phyloP scores from a whole-genome alignment of 352 stramenopile species.

The Plasmopara viticola region DNA sequence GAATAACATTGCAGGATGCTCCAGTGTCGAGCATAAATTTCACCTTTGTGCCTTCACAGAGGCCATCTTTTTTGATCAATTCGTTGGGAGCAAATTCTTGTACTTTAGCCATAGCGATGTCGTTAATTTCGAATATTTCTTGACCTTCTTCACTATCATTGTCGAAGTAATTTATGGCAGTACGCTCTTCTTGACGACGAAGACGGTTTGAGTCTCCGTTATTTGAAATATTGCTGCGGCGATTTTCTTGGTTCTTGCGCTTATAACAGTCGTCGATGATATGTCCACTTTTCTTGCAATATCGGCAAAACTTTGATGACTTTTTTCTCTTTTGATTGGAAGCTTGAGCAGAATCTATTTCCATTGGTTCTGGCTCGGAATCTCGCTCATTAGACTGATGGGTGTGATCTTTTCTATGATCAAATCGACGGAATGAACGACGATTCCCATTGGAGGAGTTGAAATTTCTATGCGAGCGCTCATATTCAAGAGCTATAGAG shows the following conservation, averaged over 20 bases:
- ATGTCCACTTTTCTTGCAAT: background rate
- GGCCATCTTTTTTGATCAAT: slow-evolving; percentile 6
- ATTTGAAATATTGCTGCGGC: background rate
- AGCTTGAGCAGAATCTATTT: background rate
- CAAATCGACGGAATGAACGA: too few species aligned
- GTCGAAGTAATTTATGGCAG: background rate
- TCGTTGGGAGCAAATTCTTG: slow-evolving; percentile 2
- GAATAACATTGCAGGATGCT: slow-evolving; percentile 12
- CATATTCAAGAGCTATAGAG: background rate
- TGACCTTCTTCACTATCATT: background rate
- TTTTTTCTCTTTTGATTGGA: background rate
- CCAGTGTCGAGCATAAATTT: slow-evolving; percentile 15
- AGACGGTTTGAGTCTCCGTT: too few species aligned
- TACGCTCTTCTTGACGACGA: background rate
- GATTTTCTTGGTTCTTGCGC: too few species aligned
- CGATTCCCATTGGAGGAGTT: background rate
- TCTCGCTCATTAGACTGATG: too few species aligned
- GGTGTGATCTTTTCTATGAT: too few species aligned
- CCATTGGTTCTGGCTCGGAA: background rate
- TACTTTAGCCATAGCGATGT: too few species aligned
- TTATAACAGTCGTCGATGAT: background rate
- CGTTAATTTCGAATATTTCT: too few species aligned
- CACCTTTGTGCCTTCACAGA: slow-evolving; percentile 11
- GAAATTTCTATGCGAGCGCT: background rate
- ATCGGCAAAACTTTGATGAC: background rate